Evolutionary conservation across 352 stramenopile genomes (phyloP).

Genomic region (Globisporangium canariense): DNA sequence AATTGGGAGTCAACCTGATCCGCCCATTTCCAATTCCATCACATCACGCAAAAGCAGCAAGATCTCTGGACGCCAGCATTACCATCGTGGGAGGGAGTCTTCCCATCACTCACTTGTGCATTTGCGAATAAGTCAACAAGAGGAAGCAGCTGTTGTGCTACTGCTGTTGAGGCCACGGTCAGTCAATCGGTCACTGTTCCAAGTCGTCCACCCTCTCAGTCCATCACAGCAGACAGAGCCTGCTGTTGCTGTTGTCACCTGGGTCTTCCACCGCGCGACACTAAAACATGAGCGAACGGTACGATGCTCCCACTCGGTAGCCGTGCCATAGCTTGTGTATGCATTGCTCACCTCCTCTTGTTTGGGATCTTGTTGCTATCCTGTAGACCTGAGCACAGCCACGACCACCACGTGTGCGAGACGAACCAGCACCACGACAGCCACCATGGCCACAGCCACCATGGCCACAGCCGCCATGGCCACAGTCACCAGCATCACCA

Average conservation of each 20-base stretch:
- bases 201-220: slow-evolving; percentile 1
- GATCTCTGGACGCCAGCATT: neutral
- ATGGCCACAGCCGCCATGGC: neutral
- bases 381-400: slow-evolving; percentile 11
- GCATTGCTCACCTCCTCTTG: neutral
- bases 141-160: neutral
- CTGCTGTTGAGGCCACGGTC: neutral
- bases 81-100: neutral
- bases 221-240: neutral
- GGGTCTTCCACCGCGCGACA: neutral
- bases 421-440: slow-evolving; percentile 13
- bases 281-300: neutral
- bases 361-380: neutral
- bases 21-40: slow-evolving; percentile 1
- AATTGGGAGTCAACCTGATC: neutral
- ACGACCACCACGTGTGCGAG: slow-evolving; percentile 4
- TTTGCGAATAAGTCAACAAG: neutral
- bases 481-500: slow-evolving; percentile 4
- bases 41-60: neutral
- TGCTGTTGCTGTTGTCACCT: neutral
- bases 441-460: slow-evolving; percentile 4
- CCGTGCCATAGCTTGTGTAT: neutral
- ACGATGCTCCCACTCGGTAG: neutral
- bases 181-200: neutral
- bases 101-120: neutral